Evolutionary conservation across 108 stramenopile species (phyloP), one percentile per base, ranked within the genome.

Genomic region (Craspedostauros australis): DNA sequence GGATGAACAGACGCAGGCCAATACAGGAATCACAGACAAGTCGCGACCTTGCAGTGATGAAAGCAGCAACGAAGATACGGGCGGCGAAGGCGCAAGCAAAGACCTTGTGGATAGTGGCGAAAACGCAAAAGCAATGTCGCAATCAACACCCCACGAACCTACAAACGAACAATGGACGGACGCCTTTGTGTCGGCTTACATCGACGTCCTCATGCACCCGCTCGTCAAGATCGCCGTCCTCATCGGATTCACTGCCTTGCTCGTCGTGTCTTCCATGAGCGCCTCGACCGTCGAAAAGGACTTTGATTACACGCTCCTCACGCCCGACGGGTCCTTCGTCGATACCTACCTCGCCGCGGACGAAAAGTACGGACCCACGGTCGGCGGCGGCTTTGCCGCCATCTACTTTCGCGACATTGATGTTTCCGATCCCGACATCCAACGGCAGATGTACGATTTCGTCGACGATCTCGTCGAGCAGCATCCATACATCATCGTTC

Each of bases 371-470:
- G 23, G n/a, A 20, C 22, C 3, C 45, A 22, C 3, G n/a, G 26
- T 7, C n/a, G n/a, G n/a, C n/a, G n/a, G n/a, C n/a, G n/a, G n/a
- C n/a, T n/a, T n/a, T n/a, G n/a, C n/a, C n/a, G n/a, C n/a, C n/a
- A 20, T 7, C 26, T 46, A 46, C 20, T 46, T 46, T 7, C 12
- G 52, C 2, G 1, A 39, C 40, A 39, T 54, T 11, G 52, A 54
- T 16, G 25, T n/a, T n/a, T n/a, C n/a, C n/a, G n/a, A n/a, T n/a
- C n/a, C n/a, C n/a, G n/a, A n/a, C n/a, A n/a, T n/a, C 25, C 36
- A 23, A 20, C 18, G 18, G 22, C 38, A 3, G 15, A 39, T 39
- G 36, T 12, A 39, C 2, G 25, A 39, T 3, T 54, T 39, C 25
- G 2, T 54, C 1, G 22, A 54, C 20, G 6, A 46, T 46, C 20